Percentiles rank a stretch among this genome's conserved stretches.
These are phyloP conservation scores for Thamnidium elegans DNA, from an alignment of 192 early-diverging fungal species.

Conservation along the genomic window DNA sequence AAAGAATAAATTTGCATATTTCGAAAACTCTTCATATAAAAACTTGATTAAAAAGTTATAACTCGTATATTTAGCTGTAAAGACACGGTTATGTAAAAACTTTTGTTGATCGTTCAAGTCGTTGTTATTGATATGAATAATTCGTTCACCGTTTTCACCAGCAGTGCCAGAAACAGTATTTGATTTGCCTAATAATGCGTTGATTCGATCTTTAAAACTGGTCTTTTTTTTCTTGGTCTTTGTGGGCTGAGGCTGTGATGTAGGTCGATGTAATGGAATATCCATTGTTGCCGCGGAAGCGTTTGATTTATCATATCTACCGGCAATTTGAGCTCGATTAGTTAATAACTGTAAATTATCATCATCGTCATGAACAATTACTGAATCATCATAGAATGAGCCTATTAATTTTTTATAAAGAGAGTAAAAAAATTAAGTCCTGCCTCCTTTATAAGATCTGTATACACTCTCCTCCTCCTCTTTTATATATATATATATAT, in stretches of 20 bases:
- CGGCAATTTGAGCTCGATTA: conserved; percentile 5
- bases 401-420: background rate
- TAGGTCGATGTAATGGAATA: background rate
- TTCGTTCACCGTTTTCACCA: conserved; percentile 44
- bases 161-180: conserved; percentile 1
- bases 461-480: background rate
- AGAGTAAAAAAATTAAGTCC: background rate
- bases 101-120: conserved; percentile 74
- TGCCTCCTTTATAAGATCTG: background rate
- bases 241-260: background rate
- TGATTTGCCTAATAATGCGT: background rate
- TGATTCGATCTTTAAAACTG: background rate
- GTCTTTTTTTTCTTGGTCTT: background rate
- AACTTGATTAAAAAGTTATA: conserved; percentile 95
- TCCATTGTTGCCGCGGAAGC: too few species aligned
- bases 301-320: background rate
- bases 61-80: conserved; percentile 94
- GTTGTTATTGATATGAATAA: conserved; percentile 87
- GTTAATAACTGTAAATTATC: conserved; percentile 5
- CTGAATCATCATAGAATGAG: conserved; percentile 23
- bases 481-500: background rate
- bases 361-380: conserved; percentile 26
- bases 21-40: conserved; percentile 95
- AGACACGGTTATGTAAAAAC: conserved; percentile 90
- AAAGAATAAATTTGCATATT: conserved; percentile 99